Conservation (phyloP, 108 stramenopile genomes). For the Cyclostephanos invisitatus region DNA sequence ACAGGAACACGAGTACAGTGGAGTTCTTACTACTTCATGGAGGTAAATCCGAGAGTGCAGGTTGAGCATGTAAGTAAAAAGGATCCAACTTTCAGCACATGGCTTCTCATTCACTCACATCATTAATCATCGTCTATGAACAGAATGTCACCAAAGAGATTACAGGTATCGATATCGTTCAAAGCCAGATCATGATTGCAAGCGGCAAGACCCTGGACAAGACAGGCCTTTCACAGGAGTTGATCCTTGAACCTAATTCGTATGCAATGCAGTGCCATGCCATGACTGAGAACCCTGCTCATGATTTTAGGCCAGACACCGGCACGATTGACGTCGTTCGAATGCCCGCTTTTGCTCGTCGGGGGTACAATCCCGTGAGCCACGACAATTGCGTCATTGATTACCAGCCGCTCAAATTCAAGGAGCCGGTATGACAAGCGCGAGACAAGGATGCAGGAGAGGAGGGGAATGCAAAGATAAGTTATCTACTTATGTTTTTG, state of each 20-base stretch:
- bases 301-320: slow-evolving; percentile 92
- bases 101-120: background rate
- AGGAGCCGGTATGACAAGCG: slow-evolving; percentile 40
- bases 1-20: slow-evolving; percentile 94
- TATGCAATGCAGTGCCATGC: slow-evolving; percentile 96
- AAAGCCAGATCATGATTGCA: slow-evolving; percentile 92
- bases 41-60: slow-evolving; percentile 87
- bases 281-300: slow-evolving; percentile 91
- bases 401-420: slow-evolving; percentile 49
- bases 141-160: slow-evolving; percentile 94
- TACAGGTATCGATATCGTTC: slow-evolving; percentile 90
- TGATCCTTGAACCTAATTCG: slow-evolving; percentile 63
- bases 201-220: slow-evolving; percentile 85
- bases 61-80: slow-evolving; percentile 20
- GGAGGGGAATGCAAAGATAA: too few relatives aligned
- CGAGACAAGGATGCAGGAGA: too few relatives aligned
- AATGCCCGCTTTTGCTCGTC: slow-evolving; percentile 80
- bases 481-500: too few relatives aligned
- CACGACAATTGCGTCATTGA: slow-evolving; percentile 40
- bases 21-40: slow-evolving; percentile 97
- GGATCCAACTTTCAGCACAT: background rate
- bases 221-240: slow-evolving; percentile 70
- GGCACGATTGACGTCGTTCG: slow-evolving; percentile 91
- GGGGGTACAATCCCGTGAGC: slow-evolving; percentile 43
- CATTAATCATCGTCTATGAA: slow-evolving; percentile 44